Conservation (phyloP, 1,139 yeast genomes). For the Candida tropicalis region DNA sequence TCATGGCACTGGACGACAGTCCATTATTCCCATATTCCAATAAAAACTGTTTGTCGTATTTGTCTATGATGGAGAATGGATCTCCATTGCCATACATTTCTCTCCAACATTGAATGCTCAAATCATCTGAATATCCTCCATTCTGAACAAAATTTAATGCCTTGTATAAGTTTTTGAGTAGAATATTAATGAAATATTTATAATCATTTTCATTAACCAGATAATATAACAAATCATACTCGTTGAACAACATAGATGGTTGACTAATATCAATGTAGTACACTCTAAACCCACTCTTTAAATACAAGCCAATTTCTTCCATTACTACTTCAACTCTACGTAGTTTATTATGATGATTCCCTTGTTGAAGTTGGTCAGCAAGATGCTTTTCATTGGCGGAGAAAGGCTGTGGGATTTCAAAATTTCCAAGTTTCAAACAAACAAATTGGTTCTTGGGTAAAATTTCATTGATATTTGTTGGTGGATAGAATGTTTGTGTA, state of each 20-base stretch:
- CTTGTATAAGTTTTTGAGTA: conserved; percentile 45
- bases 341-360: conserved; percentile 26
- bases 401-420: conserved; percentile 26
- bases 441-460: conserved; percentile 56
- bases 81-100: conserved; percentile 36
- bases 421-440: conserved; percentile 54
- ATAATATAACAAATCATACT: conserved; percentile 45
- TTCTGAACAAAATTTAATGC: conserved; percentile 42
- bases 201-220: conserved; percentile 46
- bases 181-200: conserved; percentile 44
- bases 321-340: conserved; percentile 47
- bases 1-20: neutral
- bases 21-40: conserved; percentile 9
- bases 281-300: conserved; percentile 59
- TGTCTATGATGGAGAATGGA: conserved; percentile 26
- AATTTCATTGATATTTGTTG: conserved; percentile 58
- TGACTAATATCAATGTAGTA: conserved; percentile 58
- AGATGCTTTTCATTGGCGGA: neutral
- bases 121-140: conserved; percentile 25
- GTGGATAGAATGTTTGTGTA: conserved; percentile 50
- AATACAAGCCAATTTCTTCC: conserved; percentile 61
- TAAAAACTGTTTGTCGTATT: conserved; percentile 26
- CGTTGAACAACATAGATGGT: conserved; percentile 46
- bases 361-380: neutral
- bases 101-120: conserved; percentile 19